Conservation (phyloP, 495 filamentous ascomycete species). For the Bathelium albidoporum region DNA sequence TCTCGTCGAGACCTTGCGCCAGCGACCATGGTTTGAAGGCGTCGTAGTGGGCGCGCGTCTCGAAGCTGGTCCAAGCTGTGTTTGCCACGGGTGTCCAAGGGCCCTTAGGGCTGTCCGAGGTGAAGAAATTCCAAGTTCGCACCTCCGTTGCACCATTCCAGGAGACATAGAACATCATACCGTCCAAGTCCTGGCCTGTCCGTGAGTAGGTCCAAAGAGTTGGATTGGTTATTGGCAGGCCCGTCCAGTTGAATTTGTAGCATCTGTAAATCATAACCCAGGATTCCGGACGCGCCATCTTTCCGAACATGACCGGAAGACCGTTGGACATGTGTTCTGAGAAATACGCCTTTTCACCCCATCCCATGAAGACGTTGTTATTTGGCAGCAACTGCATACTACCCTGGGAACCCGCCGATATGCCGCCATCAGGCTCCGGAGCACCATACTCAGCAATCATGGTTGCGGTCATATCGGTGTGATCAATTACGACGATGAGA, state of each 20-base stretch:
- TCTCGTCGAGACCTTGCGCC: slow-evolving; percentile 20
- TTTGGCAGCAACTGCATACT: slow-evolving; percentile 48
- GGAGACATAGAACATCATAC: slow-evolving; percentile 19
- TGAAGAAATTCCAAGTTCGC: slow-evolving; percentile 21
- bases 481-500: slow-evolving; percentile 49
- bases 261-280: slow-evolving; percentile 22
- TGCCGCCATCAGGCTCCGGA: slow-evolving; percentile 31
- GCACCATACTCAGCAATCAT: slow-evolving; percentile 36
- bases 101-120: slow-evolving; percentile 9
- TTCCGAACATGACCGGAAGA: slow-evolving; percentile 26
- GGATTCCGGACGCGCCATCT: slow-evolving; percentile 14
- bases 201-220: slow-evolving; percentile 19
- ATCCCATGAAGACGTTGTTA: slow-evolving; percentile 48
- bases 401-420: slow-evolving; percentile 51
- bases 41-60: slow-evolving; percentile 18
- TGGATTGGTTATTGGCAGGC: slow-evolving; percentile 15
- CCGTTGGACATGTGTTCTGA: slow-evolving; percentile 50
- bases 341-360: slow-evolving; percentile 48
- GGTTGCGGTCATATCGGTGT: slow-evolving; percentile 40
- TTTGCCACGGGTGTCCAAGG: slow-evolving; percentile 11
- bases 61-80: slow-evolving; percentile 18
- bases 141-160: slow-evolving; percentile 21
- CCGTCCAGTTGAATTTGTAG: slow-evolving; percentile 25
- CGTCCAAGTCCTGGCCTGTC: slow-evolving; percentile 4
- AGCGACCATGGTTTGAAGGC: slow-evolving; percentile 16